Conservation (phyloP, 805 yeast genomes). For the Kregervanrija delftensis region DNA sequence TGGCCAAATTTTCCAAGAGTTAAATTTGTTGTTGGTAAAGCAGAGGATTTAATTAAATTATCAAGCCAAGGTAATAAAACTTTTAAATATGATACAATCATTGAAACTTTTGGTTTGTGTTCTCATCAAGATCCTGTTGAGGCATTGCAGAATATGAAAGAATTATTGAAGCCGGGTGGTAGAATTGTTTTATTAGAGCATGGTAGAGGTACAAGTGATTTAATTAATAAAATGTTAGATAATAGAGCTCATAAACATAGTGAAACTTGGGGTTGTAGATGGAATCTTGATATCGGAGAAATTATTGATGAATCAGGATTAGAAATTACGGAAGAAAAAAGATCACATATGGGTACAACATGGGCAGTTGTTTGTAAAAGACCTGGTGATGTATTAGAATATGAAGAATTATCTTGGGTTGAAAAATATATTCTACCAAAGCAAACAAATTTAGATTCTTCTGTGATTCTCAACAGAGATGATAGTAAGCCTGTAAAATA, state of each 20-base stretch:
- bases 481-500: conserved; percentile 1
- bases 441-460: conserved; percentile 26
- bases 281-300: conserved; percentile 93
- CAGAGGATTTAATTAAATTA: conserved; percentile 67
- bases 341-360: conserved; percentile 89
- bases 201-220: conserved; percentile 78
- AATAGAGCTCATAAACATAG: conserved; percentile 76
- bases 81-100: conserved; percentile 78
- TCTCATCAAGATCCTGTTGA: conserved; percentile 90
- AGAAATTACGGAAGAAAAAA: conserved; percentile 69
- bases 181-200: conserved; percentile 84
- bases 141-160: conserved; percentile 68
- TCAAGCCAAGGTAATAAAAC: conserved; percentile 19
- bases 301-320: conserved; percentile 78
- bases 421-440: conserved; percentile 40
- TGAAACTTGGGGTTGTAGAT: conserved; percentile 93
- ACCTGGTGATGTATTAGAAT: conserved; percentile 54
- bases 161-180: conserved; percentile 81
- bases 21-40: conserved; percentile 85
- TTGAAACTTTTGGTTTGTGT: conserved; percentile 93
- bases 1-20: conserved; percentile 66
- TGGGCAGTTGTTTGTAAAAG: conserved; percentile 76
- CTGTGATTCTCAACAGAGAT: conserved; percentile 10
- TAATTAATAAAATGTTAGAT: conserved; percentile 75
- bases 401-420: conserved; percentile 40